These are phyloP conservation scores for Calocybe indica DNA, from an alignment of 768 basidiomycete genomes.

Conservation along the genomic window DNA sequence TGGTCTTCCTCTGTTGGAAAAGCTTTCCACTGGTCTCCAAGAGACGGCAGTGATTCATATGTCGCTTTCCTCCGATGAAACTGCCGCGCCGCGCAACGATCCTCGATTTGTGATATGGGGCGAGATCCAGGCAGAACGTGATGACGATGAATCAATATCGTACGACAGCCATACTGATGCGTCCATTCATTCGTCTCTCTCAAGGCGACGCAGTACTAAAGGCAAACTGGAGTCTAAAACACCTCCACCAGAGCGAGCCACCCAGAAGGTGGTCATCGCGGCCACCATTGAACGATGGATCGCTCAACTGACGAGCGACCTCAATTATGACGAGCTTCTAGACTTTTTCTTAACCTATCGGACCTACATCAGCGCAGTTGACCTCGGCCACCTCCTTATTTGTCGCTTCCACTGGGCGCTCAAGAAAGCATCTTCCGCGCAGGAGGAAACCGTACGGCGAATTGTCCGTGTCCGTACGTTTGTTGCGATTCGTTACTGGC, in stretches of 20 bases:
- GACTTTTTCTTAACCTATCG: slow-evolving; percentile 93
- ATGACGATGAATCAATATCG: slow-evolving; percentile 27
- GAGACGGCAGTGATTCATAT: slow-evolving; percentile 70
- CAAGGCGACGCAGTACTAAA: slow-evolving; percentile 28
- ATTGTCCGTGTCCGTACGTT: slow-evolving; percentile 87
- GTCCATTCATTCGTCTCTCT: slow-evolving; percentile 23
- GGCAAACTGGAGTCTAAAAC: slow-evolving; percentile 24
- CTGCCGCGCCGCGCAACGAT: slow-evolving; percentile 75
- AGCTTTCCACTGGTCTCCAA: slow-evolving; percentile 46
- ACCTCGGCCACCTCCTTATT: slow-evolving; percentile 77
- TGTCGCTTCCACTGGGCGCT: slow-evolving; percentile 90
- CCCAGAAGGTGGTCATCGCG: slow-evolving; percentile 62
- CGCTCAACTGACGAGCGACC: slow-evolving; percentile 80
- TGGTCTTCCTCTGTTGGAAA: slow-evolving; percentile 70
- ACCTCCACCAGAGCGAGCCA: slow-evolving; percentile 16
- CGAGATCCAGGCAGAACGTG: slow-evolving; percentile 33
- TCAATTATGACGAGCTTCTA: slow-evolving; percentile 82
- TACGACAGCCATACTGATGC: slow-evolving; percentile 28
- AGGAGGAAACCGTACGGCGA: slow-evolving; percentile 66
- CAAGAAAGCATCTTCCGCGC: slow-evolving; percentile 35
- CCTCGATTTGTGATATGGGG: slow-evolving; percentile 94
- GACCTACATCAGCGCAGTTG: slow-evolving; percentile 72
- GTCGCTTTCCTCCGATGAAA: slow-evolving; percentile 59
- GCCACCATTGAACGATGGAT: slow-evolving; percentile 94
- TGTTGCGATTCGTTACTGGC: slow-evolving; percentile 86